phyloP scores from a whole-genome alignment of 2,329 filamentous ascomycete genomes.

The Aureobasidium sp. region DNA sequence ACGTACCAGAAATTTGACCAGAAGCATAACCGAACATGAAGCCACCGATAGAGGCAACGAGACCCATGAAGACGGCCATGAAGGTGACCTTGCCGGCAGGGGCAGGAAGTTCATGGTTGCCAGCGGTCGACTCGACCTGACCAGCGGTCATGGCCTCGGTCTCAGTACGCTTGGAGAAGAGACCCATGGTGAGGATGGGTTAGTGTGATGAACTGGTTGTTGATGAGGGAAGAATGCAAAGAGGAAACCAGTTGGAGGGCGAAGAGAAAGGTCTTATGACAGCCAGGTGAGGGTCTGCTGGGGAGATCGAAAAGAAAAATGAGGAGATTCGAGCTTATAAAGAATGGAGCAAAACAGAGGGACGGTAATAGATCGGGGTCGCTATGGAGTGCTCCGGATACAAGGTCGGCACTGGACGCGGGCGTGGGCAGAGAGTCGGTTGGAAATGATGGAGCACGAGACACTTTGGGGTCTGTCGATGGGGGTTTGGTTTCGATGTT shows the following conservation, averaged over 20 bases:
- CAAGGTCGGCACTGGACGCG: constrained; percentile 11
- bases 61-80: constrained; percentile 46
- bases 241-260: neutral
- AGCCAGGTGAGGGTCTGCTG: constrained; percentile 14
- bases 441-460: constrained; percentile 16
- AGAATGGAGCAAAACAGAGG: neutral
- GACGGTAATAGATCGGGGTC: constrained; percentile 16
- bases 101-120: constrained; percentile 17
- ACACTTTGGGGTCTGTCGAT: constrained; percentile 15
- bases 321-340: constrained; percentile 6
- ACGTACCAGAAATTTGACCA: constrained; percentile 46
- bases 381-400: constrained; percentile 15
- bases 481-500: constrained; percentile 13
- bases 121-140: constrained; percentile 26
- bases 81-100: constrained; percentile 27
- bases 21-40: constrained; percentile 60
- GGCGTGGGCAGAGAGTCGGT: constrained; percentile 8
- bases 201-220: neutral
- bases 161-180: constrained; percentile 28
- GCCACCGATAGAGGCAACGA: constrained; percentile 52
- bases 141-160: constrained; percentile 26
- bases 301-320: neutral
- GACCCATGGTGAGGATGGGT: constrained; percentile 23
- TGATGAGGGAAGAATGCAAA: neutral
- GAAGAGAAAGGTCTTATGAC: constrained; percentile 6